A percentile compares a stretch with the other conserved stretches of the same genome.
Conservation (phyloP, 1,284 basidiomycete genomes). For the Cronartium quercuum region DNA sequence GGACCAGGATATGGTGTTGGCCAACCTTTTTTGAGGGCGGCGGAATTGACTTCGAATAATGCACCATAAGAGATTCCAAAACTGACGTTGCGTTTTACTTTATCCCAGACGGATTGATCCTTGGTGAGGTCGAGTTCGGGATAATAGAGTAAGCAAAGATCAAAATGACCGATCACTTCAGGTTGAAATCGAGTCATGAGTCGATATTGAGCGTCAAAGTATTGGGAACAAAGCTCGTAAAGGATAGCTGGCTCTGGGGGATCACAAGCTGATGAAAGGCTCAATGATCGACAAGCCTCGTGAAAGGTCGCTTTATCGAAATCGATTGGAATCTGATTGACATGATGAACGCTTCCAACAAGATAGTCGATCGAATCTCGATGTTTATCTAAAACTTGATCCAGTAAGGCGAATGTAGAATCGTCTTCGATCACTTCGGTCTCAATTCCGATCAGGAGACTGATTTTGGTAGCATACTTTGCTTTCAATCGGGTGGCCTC, state of each 20-base stretch:
- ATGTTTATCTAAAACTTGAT: slow-evolving; percentile 54
- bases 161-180: slow-evolving; percentile 87
- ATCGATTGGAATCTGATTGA: slow-evolving; percentile 80
- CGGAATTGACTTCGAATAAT: slow-evolving; percentile 86
- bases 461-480: slow-evolving; percentile 60
- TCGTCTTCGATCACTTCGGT: slow-evolving; percentile 74
- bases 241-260: slow-evolving; percentile 27
- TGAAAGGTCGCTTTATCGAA: slow-evolving; percentile 69
- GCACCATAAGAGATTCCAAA: slow-evolving; percentile 76
- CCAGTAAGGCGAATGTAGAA: slow-evolving; percentile 57
- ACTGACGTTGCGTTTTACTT: slow-evolving; percentile 68
- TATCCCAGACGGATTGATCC: slow-evolving; percentile 58
- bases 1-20: slow-evolving; percentile 69
- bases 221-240: slow-evolving; percentile 57
- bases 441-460: slow-evolving; percentile 81
- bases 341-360: slow-evolving; percentile 91
- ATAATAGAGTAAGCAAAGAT: slow-evolving; percentile 73
- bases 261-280: slow-evolving; percentile 42
- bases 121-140: slow-evolving; percentile 37
- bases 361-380: slow-evolving; percentile 71
- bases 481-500: slow-evolving; percentile 71
- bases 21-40: slow-evolving; percentile 91
- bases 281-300: slow-evolving; percentile 40
- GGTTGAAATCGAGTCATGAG: slow-evolving; percentile 67
- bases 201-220: slow-evolving; percentile 74